Base-by-base conservation (phyloP, 1,139 yeast species). In the Taiozyma onychis region DNA sequence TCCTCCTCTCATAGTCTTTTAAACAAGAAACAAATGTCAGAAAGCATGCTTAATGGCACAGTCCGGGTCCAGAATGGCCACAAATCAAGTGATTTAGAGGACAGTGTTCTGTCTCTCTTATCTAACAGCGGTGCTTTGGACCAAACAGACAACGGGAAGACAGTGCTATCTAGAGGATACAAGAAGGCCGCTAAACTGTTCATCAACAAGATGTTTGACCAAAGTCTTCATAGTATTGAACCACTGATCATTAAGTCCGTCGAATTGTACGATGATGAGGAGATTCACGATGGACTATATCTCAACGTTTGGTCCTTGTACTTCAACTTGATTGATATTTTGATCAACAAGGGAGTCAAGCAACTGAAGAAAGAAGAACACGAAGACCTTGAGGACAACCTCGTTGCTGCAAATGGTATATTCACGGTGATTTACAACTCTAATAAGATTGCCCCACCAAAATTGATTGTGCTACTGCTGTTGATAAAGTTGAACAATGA, bases 221-320 rank as follows among this genome's bases (percentile, higher is more conserved):
- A 57, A 49, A 51, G 60, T 26, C 53, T 44, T 24, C 34, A 39
- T 7, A 45, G 51, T 3, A 30, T 47, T 1, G 28, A 46, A 7
- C 41, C 41, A 14, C 32, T 57, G 16, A 49, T 55, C 0, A 49
- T 52, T 7, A 44, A 52, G 2, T 48, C 54, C 2, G 28, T 52
- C 8, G 32, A 14, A 1, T 45, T 57, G 9, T 51, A 45, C 8
- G 51, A 54, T 11, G 46, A 49, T 10, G 50, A 46, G 4, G 43
- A 45, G 41, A 51, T 60, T 28, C 54, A 51, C 6, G 48, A 50
- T 5, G 51, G 47, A 13, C 27, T 56, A 5, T 56, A 58, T 18
- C 45, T 52, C 8, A 59, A 53, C 35, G 42, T 56, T 13, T 61
- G 64, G 64, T 48, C 58, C 5, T 45, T 61, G n/a, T 60, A 59